These are phyloP conservation scores for Beauveria medogensis DNA, from an alignment of 2,329 filamentous ascomycete genomes.

Conservation along the genomic window DNA sequence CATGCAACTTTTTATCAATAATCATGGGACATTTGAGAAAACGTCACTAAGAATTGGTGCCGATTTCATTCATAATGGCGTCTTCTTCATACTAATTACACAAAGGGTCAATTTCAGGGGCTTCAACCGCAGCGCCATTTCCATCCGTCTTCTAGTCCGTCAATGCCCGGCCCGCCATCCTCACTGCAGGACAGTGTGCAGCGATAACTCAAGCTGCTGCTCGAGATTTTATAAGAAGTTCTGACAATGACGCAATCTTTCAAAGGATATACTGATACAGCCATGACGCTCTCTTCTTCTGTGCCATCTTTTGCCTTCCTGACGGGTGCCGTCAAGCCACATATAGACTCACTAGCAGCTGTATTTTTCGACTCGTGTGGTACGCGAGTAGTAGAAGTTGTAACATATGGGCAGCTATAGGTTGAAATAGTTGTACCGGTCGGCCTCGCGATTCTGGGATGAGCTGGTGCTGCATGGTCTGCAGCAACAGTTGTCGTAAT, in stretches of 20 bases:
- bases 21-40: neutral
- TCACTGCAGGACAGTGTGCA: constrained; percentile 2
- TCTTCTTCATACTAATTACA: neutral
- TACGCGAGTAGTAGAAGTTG: neutral
- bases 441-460: neutral
- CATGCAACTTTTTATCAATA: neutral
- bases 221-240: neutral
- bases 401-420: constrained; percentile 5
- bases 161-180: constrained; percentile 2
- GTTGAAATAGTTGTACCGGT: neutral
- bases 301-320: neutral
- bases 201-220: neutral
- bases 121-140: constrained; percentile 8
- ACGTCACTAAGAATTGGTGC: neutral
- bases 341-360: neutral
- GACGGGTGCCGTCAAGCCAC: neutral
- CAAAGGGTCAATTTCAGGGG: neutral
- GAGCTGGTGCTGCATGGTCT: neutral
- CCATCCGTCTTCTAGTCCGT: constrained; percentile 7
- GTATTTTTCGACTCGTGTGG: neutral
- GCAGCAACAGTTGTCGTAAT: neutral
- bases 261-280: neutral
- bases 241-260: constrained; percentile 7
- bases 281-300: neutral
- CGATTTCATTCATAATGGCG: neutral